These are phyloP conservation scores for Synchytrium microbalum DNA, from an alignment of 371 early-diverging fungal species.

Conservation along the genomic window DNA sequence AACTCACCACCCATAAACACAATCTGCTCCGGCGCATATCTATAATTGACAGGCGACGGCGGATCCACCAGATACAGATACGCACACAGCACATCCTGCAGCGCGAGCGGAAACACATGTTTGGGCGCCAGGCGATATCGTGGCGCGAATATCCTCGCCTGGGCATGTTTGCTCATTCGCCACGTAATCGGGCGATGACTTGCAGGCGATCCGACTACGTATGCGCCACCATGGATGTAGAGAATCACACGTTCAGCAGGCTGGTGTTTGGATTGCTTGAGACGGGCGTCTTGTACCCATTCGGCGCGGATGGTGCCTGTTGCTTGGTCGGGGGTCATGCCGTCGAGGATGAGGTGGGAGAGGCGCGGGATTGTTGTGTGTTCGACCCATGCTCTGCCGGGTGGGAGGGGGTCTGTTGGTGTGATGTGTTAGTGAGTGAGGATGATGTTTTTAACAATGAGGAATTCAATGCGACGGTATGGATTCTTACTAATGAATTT, in stretches of 20 bases:
- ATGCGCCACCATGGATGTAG: slow-evolving; percentile 69
- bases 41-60: not conserved
- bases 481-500: no score
- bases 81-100: slow-evolving; percentile 37
- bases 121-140: slow-evolving; percentile 39
- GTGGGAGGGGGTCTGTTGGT: not conserved
- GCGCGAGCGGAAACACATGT: slow-evolving; percentile 33
- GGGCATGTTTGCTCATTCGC: slow-evolving; percentile 24
- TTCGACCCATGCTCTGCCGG: not conserved
- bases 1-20: slow-evolving; percentile 77
- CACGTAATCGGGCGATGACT: slow-evolving; percentile 28
- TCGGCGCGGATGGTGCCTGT: not conserved
- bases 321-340: slow-evolving; percentile 2
- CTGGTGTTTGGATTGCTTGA: not conserved
- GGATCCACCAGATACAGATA: slow-evolving; percentile 25
- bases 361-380: not conserved
- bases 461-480: no score
- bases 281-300: not conserved
- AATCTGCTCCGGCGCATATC: slow-evolving; percentile 46
- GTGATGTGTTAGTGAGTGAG: no score
- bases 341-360: not conserved
- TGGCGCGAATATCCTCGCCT: slow-evolving; percentile 33
- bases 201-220: slow-evolving; percentile 36
- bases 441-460: no score
- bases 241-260: slow-evolving; percentile 24